These are phyloP conservation scores for Ilyonectria destructans DNA, from an alignment of 2,329 filamentous ascomycete genomes.

Conservation along the genomic window DNA sequence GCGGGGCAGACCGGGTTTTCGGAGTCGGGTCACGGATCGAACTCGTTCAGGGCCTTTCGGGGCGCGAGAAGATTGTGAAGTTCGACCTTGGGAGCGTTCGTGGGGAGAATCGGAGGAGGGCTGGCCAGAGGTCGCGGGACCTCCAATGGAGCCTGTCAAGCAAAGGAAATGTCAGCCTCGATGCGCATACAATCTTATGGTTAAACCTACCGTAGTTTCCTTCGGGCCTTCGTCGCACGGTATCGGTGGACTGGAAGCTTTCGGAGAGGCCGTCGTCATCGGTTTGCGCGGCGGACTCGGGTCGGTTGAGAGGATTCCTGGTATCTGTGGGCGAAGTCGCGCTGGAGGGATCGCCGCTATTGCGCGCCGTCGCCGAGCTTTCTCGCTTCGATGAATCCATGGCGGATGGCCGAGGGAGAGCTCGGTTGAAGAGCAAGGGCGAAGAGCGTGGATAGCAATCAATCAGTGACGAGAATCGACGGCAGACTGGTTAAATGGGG, in stretches of 20 bases:
- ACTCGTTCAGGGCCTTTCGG: slow-evolving; percentile 64
- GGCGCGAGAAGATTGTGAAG: slow-evolving; percentile 56
- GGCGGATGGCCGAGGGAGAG: slow-evolving; percentile 35
- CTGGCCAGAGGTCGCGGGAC: slow-evolving; percentile 46
- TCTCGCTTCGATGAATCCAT: slow-evolving; percentile 63
- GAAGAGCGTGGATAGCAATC: slow-evolving; percentile 28
- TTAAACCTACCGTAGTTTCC: slow-evolving; percentile 67
- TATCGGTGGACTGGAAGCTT: slow-evolving; percentile 73
- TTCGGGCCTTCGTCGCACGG: slow-evolving; percentile 72
- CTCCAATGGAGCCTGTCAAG: slow-evolving; percentile 48
- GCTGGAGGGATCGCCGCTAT: slow-evolving; percentile 56
- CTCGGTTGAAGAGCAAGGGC: slow-evolving; percentile 22
- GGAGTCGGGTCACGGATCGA: slow-evolving; percentile 66
- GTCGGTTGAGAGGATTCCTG: slow-evolving; percentile 58
- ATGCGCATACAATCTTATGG: slow-evolving; percentile 10
- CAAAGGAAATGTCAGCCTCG: slow-evolving; percentile 34
- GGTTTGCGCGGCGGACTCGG: slow-evolving; percentile 55
- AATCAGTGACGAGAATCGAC: slow-evolving; percentile 11
- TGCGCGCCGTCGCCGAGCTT: slow-evolving; percentile 56
- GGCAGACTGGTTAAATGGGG: slow-evolving; percentile 23
- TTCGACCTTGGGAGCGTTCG: slow-evolving; percentile 57
- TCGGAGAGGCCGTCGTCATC: slow-evolving; percentile 66
- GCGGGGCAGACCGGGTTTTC: slow-evolving; percentile 82
- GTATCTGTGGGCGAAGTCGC: slow-evolving; percentile 67
- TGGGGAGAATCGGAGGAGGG: slow-evolving; percentile 56